Evolutionary conservation across 805 yeast species (phyloP), one percentile per base, ranked within the genome.

Genomic region (Saccharomycopsis fibuligera): DNA sequence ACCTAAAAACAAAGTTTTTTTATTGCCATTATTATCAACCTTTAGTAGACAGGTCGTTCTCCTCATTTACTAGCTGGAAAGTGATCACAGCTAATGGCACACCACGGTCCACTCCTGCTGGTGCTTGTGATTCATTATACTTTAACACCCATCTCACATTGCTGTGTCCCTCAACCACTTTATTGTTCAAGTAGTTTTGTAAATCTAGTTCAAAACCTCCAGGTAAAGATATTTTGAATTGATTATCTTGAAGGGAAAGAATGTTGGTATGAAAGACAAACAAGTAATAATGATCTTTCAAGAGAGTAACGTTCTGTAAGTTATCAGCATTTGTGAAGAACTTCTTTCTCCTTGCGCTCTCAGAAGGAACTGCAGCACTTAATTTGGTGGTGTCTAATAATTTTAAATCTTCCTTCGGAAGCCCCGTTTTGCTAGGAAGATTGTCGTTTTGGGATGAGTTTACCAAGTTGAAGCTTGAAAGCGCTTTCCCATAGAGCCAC

Each of bases 401-500:
- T 5, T 8, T 17, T 33, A 33, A 17, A 8, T 8, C 69, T 5
- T 49, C 53, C 9, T 4, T n/a, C 4, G 25, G 23, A 5, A 27
- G 17, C 8, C 22, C 9, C 38, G 9, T 5, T 10, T 38, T 25
- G 29, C 21, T 24, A 27, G 23, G 37, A 22, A 31, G 16, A 60
- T 49, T n/a, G 53, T 35, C 45, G 22, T 50, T 42, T 12, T 58
- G 58, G 12, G 45, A 47, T 22, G 59, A 62, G 4, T 68, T 62
- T 36, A 81, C 63, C 39, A 64, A 68, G 19, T 79, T 78, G 57
- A 82, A 73, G 45, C 83, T 75, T 44, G 79, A 72, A 51, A 81
- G 62, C 0, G 78, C 82, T 38, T 75, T 70, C 1, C 87, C 86
- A 54, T 81, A 82, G 12, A 83, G 60, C 57, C 65, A 82, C 1